Base-by-base conservation (phyloP, 371 early-diverging fungal species). In the Mortierella sp. region DNA sequence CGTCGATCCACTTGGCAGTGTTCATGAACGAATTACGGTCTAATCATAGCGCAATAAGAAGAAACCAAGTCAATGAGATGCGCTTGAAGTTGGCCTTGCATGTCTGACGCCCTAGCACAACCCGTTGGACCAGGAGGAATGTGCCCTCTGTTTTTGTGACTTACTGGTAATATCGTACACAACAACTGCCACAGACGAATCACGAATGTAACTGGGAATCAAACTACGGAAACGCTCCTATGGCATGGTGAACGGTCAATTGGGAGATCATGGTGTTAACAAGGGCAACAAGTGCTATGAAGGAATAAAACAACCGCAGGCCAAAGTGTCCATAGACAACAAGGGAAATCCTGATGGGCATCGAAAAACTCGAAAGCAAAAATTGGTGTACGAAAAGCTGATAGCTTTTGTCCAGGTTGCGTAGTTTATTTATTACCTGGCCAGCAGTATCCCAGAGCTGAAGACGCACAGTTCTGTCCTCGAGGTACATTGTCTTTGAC, bases 381-480 rank as follows among this genome's bases (percentile, higher is more conserved):
- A 34, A 6, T 19, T 34, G 21, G 6, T 31, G 19, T 5, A 6
- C 5, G 34, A 19, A 61, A 61, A 14, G 61, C 19, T 19, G 34
- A 61, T 31, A 19, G 61, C 2, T 34, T 61, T 61, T 19, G 16
- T 34, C 61, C 4, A 34, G 21, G 4, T n/a, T 21, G 34, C 5
- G 34, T 19, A n/a, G 28, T n/a, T 5, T 19, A 5, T 16, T 48
- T 46, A 44, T 81, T 92, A 98, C 98, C 93, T 99, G 99, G 34
- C 99, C 99, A 55, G 99, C 99, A 14, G 99, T 99, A 89, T 99
- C 99, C 99, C 99, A 99, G 75, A 99, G 93, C 91, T 99, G 99
- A 72, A 99, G 92, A 70, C 99, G 95, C 28, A 99, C 96, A 24
- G 98, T 98, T 71, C 97, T 95, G 88, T 98, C 98, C 80, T 98